phyloP scores from a whole-genome alignment of 2,329 filamentous ascomycete genomes.

The Aschersonia sp. region DNA sequence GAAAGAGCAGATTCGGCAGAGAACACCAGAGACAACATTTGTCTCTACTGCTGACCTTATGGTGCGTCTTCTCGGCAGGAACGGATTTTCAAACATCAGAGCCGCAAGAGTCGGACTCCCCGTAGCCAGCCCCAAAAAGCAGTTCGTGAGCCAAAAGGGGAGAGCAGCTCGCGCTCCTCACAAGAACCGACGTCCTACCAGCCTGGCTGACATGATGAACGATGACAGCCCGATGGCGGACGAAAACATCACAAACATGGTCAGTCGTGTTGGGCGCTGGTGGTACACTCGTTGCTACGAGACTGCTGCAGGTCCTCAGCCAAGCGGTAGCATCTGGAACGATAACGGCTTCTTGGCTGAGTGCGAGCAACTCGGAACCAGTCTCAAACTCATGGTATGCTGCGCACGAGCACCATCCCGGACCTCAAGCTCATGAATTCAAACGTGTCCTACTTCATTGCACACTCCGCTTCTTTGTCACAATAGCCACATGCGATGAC shows the following conservation, averaged over 20 bases:
- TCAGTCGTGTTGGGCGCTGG: conserved; percentile 83
- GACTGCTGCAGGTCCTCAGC: conserved; percentile 35
- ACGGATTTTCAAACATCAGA: conserved; percentile 60
- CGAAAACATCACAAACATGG: conserved; percentile 81
- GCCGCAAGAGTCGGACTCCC: conserved; percentile 67
- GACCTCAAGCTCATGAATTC: conserved; percentile 8
- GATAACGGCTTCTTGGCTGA: conserved; percentile 64
- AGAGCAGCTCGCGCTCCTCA: conserved; percentile 6
- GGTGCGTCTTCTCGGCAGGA: conserved; percentile 50
- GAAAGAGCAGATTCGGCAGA: conserved; percentile 54
- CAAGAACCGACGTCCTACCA: conserved; percentile 30
- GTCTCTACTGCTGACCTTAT: conserved; percentile 45
- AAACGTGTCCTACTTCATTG: too few species aligned
- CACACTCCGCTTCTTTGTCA: too few species aligned
- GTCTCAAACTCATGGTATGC: conserved; percentile 80
- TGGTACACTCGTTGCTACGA: conserved; percentile 96
- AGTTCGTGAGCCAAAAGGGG: conserved; percentile 8
- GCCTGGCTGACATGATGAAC: conserved; percentile 58
- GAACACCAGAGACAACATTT: conserved; percentile 45
- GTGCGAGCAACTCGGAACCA: conserved; percentile 76
- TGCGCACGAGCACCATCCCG: conserved; percentile 70
- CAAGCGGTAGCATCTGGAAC: conserved; percentile 55
- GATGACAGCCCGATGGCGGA: conserved; percentile 59
- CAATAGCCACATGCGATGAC: too few species aligned
- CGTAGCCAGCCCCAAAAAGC: conserved; percentile 39